Conservation (phyloP, 768 basidiomycete genomes). For the Myochromella boudieri region DNA sequence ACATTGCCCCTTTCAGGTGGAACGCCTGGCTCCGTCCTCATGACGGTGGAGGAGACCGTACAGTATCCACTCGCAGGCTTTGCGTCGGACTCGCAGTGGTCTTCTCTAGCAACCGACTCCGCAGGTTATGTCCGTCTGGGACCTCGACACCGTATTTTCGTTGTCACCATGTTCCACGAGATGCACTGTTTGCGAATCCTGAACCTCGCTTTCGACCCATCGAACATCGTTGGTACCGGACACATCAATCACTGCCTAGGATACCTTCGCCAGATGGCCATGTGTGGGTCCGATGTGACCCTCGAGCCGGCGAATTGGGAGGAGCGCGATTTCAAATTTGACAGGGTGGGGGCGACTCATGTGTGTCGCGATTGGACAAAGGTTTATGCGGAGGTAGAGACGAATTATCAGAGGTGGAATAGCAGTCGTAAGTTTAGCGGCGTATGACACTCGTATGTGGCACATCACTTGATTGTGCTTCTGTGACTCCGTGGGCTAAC, state of each 20-base stretch:
- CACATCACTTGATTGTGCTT: too few species aligned
- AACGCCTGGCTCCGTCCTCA: conserved; percentile 2
- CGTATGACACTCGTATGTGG: too few species aligned
- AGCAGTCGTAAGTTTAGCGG: not conserved
- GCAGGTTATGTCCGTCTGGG: conserved; percentile 22
- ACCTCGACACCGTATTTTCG: conserved; percentile 26
- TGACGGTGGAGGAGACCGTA: conserved; percentile 28
- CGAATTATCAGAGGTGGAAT: conserved; percentile 18
- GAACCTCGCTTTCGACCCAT: conserved; percentile 16
- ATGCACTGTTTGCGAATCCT: conserved; percentile 34
- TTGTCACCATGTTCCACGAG: conserved; percentile 36
- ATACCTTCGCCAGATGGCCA: conserved; percentile 35
- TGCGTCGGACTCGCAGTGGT: conserved; percentile 30
- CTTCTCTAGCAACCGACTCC: conserved; percentile 20
- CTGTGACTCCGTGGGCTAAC: too few species aligned
- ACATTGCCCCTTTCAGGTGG: conserved; percentile 7
- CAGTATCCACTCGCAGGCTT: conserved; percentile 25
- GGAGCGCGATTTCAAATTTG: conserved; percentile 20
- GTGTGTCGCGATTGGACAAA: conserved; percentile 29
- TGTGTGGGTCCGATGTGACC: conserved; percentile 40
- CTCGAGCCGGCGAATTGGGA: conserved; percentile 33
- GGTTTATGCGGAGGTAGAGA: conserved; percentile 20
- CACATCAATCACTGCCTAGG: conserved; percentile 39
- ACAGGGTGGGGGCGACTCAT: conserved; percentile 25
- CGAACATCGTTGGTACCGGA: conserved; percentile 1